Conservation (phyloP, 352 stramenopile species). For the Phytopythium helicoides region DNA sequence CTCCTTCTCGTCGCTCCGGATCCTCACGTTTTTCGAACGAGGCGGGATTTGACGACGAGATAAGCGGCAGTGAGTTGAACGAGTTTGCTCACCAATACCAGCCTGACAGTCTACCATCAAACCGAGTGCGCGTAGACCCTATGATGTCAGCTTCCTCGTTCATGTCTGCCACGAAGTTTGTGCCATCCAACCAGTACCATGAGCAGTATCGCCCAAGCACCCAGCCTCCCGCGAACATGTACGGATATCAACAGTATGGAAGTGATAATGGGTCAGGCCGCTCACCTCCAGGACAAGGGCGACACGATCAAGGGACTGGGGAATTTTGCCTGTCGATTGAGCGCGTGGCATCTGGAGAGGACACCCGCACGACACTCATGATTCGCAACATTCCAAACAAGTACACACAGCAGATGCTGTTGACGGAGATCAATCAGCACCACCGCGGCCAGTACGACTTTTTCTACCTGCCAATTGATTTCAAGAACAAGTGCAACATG, state of each 20-base stretch:
- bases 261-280: background rate
- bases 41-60: background rate
- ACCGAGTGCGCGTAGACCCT: slow-evolving; percentile 1
- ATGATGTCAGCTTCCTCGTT: background rate
- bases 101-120: background rate
- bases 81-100: slow-evolving; percentile 1
- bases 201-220: background rate
- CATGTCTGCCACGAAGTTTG: slow-evolving; percentile 3
- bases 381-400: slow-evolving; percentile 99
- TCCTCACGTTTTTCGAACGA: background rate
- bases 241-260: slow-evolving; percentile 1
- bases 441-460: slow-evolving; percentile 96
- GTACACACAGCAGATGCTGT: slow-evolving; percentile 99
- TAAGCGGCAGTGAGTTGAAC: background rate
- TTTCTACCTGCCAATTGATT: slow-evolving; percentile 99
- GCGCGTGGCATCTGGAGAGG: slow-evolving; percentile 76
- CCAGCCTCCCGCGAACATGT: background rate
- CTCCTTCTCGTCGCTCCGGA: background rate
- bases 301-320: slow-evolving; percentile 61
- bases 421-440: slow-evolving; percentile 95
- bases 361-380: slow-evolving; percentile 98
- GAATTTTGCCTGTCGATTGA: slow-evolving; percentile 82
- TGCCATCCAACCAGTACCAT: background rate
- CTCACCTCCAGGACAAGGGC: slow-evolving; percentile 17
- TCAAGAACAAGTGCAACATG: slow-evolving; percentile 99